Evolutionary conservation across 108 stramenopile species (phyloP), one percentile per base, ranked within the genome.

Genomic region (Craspedostauros australis): DNA sequence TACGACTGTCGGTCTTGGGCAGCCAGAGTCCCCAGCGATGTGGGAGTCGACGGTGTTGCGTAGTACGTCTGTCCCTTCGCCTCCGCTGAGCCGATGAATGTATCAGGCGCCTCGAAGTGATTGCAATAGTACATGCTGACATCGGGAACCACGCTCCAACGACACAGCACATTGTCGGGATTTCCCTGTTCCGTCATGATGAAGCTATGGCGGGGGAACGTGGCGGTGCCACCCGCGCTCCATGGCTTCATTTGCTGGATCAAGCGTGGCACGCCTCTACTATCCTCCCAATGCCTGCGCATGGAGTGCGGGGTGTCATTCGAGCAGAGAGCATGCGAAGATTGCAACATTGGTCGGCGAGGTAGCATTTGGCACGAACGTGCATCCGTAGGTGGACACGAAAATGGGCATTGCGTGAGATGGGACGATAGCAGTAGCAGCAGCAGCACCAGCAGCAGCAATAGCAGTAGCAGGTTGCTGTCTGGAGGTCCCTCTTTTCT

Each of bases 111-210:
- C 0, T 37, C 46, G 57, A 69, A 72, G 2, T 71, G 70, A 60
- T 72, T 62, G 32, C 59, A 72, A 24, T 63, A 64, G 54, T 72
- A 72, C 9, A 67, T 31, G n/a, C n/a, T n/a, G n/a, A n/a, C n/a
- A n/a, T n/a, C n/a, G n/a, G n/a, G n/a, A n/a, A n/a, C n/a, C n/a
- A n/a, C n/a, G n/a, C n/a, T n/a, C n/a, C n/a, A n/a, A n/a, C n/a
- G n/a, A n/a, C n/a, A n/a, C n/a, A n/a, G n/a, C n/a, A n/a, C n/a
- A n/a, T n/a, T n/a, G 15, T 67, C 42, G 7, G 57, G 57, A 16
- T 50, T 14, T 3, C 32, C 22, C 11, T 29, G 57, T 8, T 60
- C 34, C 12, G 55, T 40, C 18, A 70, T 52, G 24, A 51, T 37
- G 36, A 70, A 70, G n/a, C 38, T 37, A 37, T 78, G 77, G 8